Conservation (phyloP, 192 early-diverging fungal species). For the Kickxella alabastrina region DNA sequence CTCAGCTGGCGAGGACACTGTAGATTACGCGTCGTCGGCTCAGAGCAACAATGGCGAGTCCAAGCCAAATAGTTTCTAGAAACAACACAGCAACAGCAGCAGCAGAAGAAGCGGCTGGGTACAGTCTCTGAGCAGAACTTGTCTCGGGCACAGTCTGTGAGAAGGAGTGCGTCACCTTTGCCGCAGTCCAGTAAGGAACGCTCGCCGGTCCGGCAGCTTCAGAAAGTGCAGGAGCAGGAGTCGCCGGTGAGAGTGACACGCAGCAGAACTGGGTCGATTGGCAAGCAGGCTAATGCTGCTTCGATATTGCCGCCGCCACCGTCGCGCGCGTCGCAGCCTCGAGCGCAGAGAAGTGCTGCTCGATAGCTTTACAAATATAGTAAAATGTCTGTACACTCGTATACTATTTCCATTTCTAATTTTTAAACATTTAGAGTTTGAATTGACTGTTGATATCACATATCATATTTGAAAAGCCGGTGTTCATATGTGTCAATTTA, state of each 20-base stretch:
- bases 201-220: too few relatives aligned
- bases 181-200: too few relatives aligned
- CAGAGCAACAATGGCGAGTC: constrained; percentile 25
- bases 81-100: too few relatives aligned
- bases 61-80: too few relatives aligned
- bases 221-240: neutral
- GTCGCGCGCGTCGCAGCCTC: constrained; percentile 33
- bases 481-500: too few relatives aligned
- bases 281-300: neutral
- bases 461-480: too few relatives aligned
- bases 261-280: constrained; percentile 5
- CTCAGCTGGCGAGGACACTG: constrained; percentile 46
- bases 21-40: constrained; percentile 53
- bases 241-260: constrained; percentile 1
- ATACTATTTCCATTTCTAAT: neutral
- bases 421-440: neutral
- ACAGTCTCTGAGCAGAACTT: too few relatives aligned
- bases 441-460: too few relatives aligned
- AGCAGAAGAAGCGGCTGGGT: too few relatives aligned
- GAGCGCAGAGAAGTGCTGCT: constrained; percentile 33
- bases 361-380: constrained; percentile 4
- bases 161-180: too few relatives aligned
- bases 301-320: constrained; percentile 5
- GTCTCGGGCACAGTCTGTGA: too few relatives aligned
- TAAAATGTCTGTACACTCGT: neutral